Evolutionary conservation across 2,329 filamentous ascomycete genomes (phyloP), one percentile per base, ranked within the genome.

Genomic region (Fusarium subglutinans): DNA sequence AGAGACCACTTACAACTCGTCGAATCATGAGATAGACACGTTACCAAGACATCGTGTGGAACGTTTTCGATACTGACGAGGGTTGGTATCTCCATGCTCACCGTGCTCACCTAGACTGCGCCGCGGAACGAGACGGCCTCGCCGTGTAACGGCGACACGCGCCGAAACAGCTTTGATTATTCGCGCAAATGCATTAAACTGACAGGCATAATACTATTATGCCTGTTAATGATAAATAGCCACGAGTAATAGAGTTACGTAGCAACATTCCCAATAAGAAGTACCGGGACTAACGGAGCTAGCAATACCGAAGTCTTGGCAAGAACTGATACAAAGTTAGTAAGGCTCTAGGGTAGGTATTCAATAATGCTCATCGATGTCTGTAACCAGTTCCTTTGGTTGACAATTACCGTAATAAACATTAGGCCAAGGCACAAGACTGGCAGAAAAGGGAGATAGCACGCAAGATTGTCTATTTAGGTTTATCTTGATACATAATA

Each of bases 21-120:
- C 45, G 59, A 69, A 78, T 73, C 74, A 74, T 58, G 67, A 77
- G 76, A 77, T 66, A 56, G 47, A 61, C 72, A 67, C 65, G 74
- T 72, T 76, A 78, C 64, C 65, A 70, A 60, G 43, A 53, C 63
- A 62, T 47, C 45, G 41, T 50, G 73, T 77, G 74, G 74, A 63
- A 75, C 70, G 76, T 77, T 78, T 76, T 57, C 22, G 37, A 41
- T 43, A 41, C 26, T 9, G 14, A n/a, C 44, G 43, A 69, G 43
- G 40, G 63, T 51, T 57, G 37, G 59, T 45, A 48, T 55, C 55
- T 45, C 63, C 59, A 28, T 50, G 60, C 56, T 77, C 64, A 71
- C 63, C 64, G 66, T 66, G 66, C 73, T 76, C 61, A 75, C 69
- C 72, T 76, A 69, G 54, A 62, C 69, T 63, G 63, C 57, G 61